Evolutionary conservation across 108 stramenopile genomes (phyloP), one percentile per base, ranked within the genome.

Genomic region (Cyclotella sp.): DNA sequence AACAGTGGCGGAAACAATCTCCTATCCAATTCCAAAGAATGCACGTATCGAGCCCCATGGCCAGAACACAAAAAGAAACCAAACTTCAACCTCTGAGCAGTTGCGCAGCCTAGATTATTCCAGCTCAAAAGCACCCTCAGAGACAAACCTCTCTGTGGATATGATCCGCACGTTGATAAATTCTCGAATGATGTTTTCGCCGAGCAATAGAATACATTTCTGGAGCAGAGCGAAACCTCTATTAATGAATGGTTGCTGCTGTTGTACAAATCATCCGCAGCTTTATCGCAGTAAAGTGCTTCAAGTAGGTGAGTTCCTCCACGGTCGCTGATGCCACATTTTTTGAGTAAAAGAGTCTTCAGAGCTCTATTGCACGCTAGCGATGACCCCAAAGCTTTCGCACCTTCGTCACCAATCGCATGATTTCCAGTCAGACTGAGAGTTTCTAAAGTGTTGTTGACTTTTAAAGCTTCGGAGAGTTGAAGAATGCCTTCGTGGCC

Each of bases 191-290:
- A 16, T 28, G 58, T 26, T 60, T 60, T 60, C 40, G 3, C 19
- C 3, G 46, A 29, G 29, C 46, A 54, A 61, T 57, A 39, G 54
- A 34, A 0, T 44, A 66, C 3, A 52, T 29, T 24, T 43, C 30
- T 67, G 43, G 41, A 43, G 45, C 75, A 75, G 22, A 75, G 8
- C 11, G 66, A 30, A 16, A 75, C 26, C 30, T 67, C 75, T 42
- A 22, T 29, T 24, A 75, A 58, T 24, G 65, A 42, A 55, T 75
- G 75, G 46, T 75, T 75, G 57, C 75, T 75, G 18, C 58, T 14
- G 14, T 45, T 63, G n/a, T 67, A 19, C 16, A 75, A 16, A 41
- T 40, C 30, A 11, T 9, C 16, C 55, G 75, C 65, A 27, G 75
- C 66, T 34, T 24, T 46, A 14, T 46, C 57, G 59, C 52, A 27